phyloP scores from a whole-genome alignment of 73 alveolate genomes.

The Durusdinium trenchii region DNA sequence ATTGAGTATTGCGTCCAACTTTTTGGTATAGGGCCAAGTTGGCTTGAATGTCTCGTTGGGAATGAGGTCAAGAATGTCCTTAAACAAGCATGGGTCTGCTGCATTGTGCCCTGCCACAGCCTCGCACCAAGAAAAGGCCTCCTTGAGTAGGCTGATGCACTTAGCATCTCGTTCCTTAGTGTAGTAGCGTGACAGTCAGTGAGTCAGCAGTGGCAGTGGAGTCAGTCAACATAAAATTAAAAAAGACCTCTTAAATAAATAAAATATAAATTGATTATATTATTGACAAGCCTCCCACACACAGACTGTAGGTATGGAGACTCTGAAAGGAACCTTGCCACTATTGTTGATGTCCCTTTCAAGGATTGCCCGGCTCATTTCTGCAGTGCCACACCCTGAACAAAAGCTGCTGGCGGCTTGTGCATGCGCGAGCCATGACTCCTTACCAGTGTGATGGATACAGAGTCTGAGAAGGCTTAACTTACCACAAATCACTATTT shows the following conservation, averaged over 20 bases:
- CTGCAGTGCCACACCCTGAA: constrained; percentile 22
- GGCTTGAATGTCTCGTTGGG: not conserved
- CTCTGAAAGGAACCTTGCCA: not conserved
- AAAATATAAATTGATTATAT: not conserved
- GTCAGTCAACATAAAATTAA: not conserved
- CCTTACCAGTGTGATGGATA: not conserved
- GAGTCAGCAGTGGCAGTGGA: not conserved
- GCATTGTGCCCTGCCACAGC: not conserved
- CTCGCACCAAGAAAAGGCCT: not conserved
- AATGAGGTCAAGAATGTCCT: not conserved
- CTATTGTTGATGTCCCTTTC: not conserved
- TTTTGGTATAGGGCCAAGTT: not conserved
- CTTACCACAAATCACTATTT: not conserved
- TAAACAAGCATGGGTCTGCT: not conserved
- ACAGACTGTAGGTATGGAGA: not conserved
- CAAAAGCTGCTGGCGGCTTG: not conserved
- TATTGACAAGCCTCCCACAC: not conserved
- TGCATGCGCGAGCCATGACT: not conserved
- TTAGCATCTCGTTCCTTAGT: not conserved
- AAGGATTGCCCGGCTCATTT: not conserved
- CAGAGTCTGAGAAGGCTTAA: not conserved
- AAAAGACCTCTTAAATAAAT: not conserved
- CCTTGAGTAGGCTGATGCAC: not conserved
- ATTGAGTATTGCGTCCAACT: not conserved
- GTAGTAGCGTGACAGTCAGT: not conserved